These are phyloP conservation scores for Geoglossum cookeanum DNA, from an alignment of 2,329 filamentous ascomycete genomes.

Conservation along the genomic window DNA sequence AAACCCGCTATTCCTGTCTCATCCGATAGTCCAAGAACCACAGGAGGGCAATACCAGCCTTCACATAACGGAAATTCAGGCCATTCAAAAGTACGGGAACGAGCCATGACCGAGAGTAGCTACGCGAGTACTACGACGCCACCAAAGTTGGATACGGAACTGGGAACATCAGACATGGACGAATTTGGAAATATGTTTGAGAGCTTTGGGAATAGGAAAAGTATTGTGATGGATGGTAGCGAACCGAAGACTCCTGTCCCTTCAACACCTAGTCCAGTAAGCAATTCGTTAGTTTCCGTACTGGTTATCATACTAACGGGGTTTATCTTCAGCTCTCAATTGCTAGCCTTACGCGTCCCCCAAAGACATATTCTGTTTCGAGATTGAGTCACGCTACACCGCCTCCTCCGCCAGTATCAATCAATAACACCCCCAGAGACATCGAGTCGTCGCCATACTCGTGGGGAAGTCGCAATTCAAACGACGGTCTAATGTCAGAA, in stretches of 20 bases:
- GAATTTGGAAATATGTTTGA: conserved; percentile 35
- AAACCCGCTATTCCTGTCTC: not conserved
- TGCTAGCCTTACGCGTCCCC: not conserved
- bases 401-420: conserved; percentile 23
- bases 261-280: not conserved
- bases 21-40: not conserved
- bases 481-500: conserved; percentile 27
- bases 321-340: not conserved
- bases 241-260: not conserved
- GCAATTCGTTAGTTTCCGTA: not conserved
- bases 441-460: conserved; percentile 31
- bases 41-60: not conserved
- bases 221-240: not conserved
- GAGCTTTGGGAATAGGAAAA: conserved; percentile 19
- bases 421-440: conserved; percentile 17
- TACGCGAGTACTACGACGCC: conserved; percentile 30
- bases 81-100: conserved; percentile 17
- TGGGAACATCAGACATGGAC: conserved; percentile 21
- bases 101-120: conserved; percentile 27
- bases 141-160: conserved; percentile 29
- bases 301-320: not conserved
- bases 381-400: conserved; percentile 11
- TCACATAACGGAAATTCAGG: conserved; percentile 12
- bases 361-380: not conserved
- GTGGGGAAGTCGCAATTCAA: conserved; percentile 31